Conservation (phyloP, 2,329 filamentous ascomycete species). For the Epichloe elymi region DNA sequence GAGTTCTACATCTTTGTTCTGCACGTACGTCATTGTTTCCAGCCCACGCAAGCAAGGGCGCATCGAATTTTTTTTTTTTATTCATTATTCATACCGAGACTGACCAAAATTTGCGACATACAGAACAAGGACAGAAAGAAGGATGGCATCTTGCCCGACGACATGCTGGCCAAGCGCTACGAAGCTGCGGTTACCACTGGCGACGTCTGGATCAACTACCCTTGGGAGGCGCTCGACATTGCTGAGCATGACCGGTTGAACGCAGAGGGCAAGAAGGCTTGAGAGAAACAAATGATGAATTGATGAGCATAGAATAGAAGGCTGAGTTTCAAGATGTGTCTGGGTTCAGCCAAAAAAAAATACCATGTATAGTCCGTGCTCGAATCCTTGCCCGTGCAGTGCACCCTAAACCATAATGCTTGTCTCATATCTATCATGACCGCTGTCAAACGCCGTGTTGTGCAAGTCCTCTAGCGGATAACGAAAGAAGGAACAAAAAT, state of each 20-base stretch:
- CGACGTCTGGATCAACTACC: conserved; percentile 99
- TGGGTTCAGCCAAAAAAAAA: neutral
- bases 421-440: neutral
- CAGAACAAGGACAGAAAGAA: conserved; percentile 96
- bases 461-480: neutral
- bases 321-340: neutral
- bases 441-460: neutral
- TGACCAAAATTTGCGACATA: neutral
- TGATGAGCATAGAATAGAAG: conserved; percentile 1
- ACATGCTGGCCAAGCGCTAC: conserved; percentile 69
- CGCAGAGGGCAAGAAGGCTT: conserved; percentile 23
- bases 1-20: conserved; percentile 92
- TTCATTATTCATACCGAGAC: neutral
- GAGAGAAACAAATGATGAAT: neutral
- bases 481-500: neutral
- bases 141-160: conserved; percentile 71
- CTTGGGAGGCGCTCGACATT: conserved; percentile 92
- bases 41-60: neutral
- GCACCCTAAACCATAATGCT: neutral
- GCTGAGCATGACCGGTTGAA: conserved; percentile 76
- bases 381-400: neutral
- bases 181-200: conserved; percentile 73
- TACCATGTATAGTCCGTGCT: neutral
- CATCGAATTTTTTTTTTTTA: neutral
- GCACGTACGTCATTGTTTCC: conserved; percentile 50